Evolutionary conservation across 1,284 basidiomycete species (phyloP), one percentile per base, ranked within the genome.

Genomic region (Vanrija sp.): DNA sequence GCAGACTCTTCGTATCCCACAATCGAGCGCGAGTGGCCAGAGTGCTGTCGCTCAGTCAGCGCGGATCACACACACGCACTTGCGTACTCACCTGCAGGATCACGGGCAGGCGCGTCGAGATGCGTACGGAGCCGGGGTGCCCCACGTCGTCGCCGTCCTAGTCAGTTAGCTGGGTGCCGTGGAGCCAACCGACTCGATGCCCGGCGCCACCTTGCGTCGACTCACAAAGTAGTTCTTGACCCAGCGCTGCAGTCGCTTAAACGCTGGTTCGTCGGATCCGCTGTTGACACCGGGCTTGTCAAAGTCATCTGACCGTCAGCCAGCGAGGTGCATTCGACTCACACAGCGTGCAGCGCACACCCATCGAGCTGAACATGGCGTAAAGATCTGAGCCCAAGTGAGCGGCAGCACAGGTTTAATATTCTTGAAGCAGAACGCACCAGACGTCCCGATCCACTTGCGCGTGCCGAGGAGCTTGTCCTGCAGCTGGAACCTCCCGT

Each of bases 11-110:
- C 88, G 63, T 86, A 91, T 1, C 90, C 90, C 2, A 93, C 80
- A 15, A 94, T 83, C 2, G 85, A 86, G n/a, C 87, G 77, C 15
- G 90, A 93, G 75, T 94, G 90, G 0, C 89, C 88, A 4, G 80
- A 69, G 63, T 89, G 84, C 78, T 93, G 84, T 41, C 19, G 10
- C 39, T 56, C 45, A 59, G 51, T 56, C 45, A 59, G 51, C 52
- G 27, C 16, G 15, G 19, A n/a, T 18, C 31, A 31, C 31, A 31
- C 31, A 3, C n/a, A n/a, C 10, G 0, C 4, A 20, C 8, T 43
- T 10, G 3, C 16, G 15, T 51, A 41, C 74, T 46, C 46, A 76
- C 76, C 60, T 79, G 78, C 42, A 94, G 77, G 37, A 94, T 84
- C 18, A 94, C 65, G 4, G 90, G 90, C 80, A 89, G 84, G 63